A percentile compares a stretch with the other conserved stretches of the same genome.
Evolutionary conservation across 495 filamentous ascomycete species (phyloP).

Genomic region (Trichodelitschia bisporula): DNA sequence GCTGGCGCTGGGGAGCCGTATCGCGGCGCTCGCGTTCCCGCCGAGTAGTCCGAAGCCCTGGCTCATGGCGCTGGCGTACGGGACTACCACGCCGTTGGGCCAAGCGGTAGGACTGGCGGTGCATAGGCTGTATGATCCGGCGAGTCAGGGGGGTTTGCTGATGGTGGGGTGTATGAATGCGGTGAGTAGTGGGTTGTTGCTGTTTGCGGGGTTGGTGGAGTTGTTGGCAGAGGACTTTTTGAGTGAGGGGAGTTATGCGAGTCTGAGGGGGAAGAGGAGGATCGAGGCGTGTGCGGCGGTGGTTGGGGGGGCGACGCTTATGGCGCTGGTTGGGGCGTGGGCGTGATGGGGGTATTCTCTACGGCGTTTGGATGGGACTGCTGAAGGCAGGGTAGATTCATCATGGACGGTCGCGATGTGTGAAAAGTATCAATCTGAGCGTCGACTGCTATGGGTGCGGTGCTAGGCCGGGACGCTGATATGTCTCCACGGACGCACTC

Average conservation of each 20-base stretch:
- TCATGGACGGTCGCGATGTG: too few species aligned
- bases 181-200: slow-evolving; percentile 58
- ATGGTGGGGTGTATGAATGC: slow-evolving; percentile 90
- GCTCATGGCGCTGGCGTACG: slow-evolving; percentile 90
- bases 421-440: too few species aligned
- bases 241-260: slow-evolving; percentile 61
- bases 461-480: too few species aligned
- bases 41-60: slow-evolving; percentile 38
- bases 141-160: slow-evolving; percentile 54
- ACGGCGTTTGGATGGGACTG: too few species aligned
- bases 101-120: slow-evolving; percentile 70
- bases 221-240: slow-evolving; percentile 85
- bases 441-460: too few species aligned
- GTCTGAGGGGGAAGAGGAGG: slow-evolving; percentile 42
- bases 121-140: slow-evolving; percentile 66
- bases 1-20: slow-evolving; percentile 37
- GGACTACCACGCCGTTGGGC: slow-evolving; percentile 71
- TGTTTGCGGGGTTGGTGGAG: slow-evolving; percentile 84
- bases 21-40: slow-evolving; percentile 24
- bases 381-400: too few species aligned
- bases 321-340: slow-evolving; percentile 81
- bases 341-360: slow-evolving; percentile 25
- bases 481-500: too few species aligned
- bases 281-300: slow-evolving; percentile 57
- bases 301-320: slow-evolving; percentile 46